A percentile compares a stretch with the other conserved stretches of the same genome.
Evolutionary conservation across 2,329 filamentous ascomycete genomes (phyloP).

Genomic region (Fusarium algeriense): DNA sequence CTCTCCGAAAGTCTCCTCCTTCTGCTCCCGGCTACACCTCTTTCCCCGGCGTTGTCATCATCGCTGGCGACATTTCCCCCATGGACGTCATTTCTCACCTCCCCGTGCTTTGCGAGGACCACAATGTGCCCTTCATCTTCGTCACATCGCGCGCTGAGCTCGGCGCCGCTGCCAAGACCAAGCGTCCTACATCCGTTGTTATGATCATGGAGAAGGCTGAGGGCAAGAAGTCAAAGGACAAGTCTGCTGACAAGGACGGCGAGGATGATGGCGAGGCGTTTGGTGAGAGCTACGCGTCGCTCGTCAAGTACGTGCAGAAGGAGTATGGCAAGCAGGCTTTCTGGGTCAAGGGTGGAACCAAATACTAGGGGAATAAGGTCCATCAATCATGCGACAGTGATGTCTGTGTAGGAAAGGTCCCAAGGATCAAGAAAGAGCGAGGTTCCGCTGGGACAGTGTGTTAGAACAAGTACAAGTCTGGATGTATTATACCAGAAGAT

Average conservation of each 20-base stretch:
- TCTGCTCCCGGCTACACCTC: conserved; percentile 73
- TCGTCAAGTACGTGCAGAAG: conserved; percentile 76
- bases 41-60: conserved; percentile 83
- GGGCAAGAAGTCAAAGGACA: conserved; percentile 60
- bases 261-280: conserved; percentile 71
- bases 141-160: conserved; percentile 93
- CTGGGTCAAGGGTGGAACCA: conserved; percentile 58
- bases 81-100: conserved; percentile 99
- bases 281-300: conserved; percentile 71
- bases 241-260: conserved; percentile 58
- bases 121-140: conserved; percentile 97
- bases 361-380: conserved; percentile 24
- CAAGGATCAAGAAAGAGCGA: conserved; percentile 1
- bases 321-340: conserved; percentile 70
- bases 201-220: conserved; percentile 78
- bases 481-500: conserved; percentile 54
- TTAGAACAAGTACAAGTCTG: conserved; percentile 49
- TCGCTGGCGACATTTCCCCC: conserved; percentile 96
- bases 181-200: conserved; percentile 95
- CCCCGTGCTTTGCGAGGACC: conserved; percentile 97
- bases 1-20: conserved; percentile 89
- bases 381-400: not conserved
- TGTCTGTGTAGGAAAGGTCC: not conserved
- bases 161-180: conserved; percentile 92
- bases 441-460: conserved; percentile 25